Conservation (phyloP, 176 grass and related monocot species). For the Cenchrus purpureus region DNA sequence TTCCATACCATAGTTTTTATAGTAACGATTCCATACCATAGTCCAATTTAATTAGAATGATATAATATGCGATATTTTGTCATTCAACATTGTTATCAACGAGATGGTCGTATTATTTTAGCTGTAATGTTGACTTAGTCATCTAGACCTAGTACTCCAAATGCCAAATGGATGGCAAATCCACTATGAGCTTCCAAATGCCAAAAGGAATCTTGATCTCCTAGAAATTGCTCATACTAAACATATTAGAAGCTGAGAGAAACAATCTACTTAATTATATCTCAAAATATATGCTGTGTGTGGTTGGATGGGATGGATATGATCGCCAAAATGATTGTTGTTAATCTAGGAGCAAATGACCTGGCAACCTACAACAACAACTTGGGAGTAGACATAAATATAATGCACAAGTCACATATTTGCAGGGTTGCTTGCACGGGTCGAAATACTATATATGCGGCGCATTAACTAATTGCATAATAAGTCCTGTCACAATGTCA, state of each 20-base stretch:
- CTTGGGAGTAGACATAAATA: not conserved
- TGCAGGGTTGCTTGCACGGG: not conserved
- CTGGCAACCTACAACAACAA: not conserved
- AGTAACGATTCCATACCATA: not conserved
- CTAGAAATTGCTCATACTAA: not conserved
- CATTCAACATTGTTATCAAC: not conserved
- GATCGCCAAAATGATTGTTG: not conserved
- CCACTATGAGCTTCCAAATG: not conserved
- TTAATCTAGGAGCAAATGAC: not conserved
- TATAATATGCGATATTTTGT: not conserved
- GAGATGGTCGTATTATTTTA: not conserved
- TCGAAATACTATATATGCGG: not conserved
- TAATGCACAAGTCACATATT: not conserved
- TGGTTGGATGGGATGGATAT: not conserved
- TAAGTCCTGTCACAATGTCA: no score
- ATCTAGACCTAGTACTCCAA: not conserved
- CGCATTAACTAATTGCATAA: not conserved
- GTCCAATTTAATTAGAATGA: not conserved
- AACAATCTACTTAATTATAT: not conserved
- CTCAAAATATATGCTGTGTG: not conserved
- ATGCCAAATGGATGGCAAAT: not conserved
- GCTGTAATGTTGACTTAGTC: not conserved
- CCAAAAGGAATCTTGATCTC: not conserved
- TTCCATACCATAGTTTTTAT: not conserved
- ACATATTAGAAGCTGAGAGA: not conserved